Base-by-base conservation (phyloP, 2,329 filamentous ascomycete genomes). In the Cladosporium velox region DNA sequence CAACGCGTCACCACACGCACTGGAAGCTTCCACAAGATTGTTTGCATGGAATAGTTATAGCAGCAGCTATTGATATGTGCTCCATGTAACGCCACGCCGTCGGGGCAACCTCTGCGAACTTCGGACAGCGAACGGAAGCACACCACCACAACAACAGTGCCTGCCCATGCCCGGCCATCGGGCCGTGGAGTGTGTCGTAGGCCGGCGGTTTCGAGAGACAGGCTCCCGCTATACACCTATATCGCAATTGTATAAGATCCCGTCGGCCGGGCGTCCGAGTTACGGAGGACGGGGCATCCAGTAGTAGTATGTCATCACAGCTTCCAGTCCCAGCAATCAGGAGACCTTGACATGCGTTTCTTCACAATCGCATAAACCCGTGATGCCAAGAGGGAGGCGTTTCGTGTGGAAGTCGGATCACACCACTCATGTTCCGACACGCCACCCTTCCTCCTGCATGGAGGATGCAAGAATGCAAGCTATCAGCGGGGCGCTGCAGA, bases 371-470 rank as follows among this genome's bases (percentile, higher is more conserved):
- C 60, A 64, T 44, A 44, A 26, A 35, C 21, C 51, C 24, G 24
- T 35, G 32, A 12, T 59, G 57, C 57, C 57, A 59, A 59, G 57
- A 28, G 24, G 24, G 12, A 11, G 26, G 57, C 35, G 57, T 44
- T 59, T 28, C 4, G 34, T 38, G 54, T 24, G 34, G 32, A 38
- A 35, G 32, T 15, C 28, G 15, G 54, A 34, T 58, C 51, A 54
- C 32, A 58, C 54, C 54, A 58, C 32, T 57, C 15, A 8, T 4
- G 21, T 11, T 14, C 57, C 57, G 57, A 35, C 34, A 59, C 34
- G 57, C 57, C 57, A 61, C 59, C 59, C 59, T 51, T 61, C 59
- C 59, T 61, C 59, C 59, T 61, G 59, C 59, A 61, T 59, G 34
- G 21, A 44, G 41, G 15, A 35, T 59, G 34, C 34, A 21, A 59